These are phyloP conservation scores for Aspergillus asperescens DNA, from an alignment of 495 filamentous ascomycete species.

Conservation along the genomic window DNA sequence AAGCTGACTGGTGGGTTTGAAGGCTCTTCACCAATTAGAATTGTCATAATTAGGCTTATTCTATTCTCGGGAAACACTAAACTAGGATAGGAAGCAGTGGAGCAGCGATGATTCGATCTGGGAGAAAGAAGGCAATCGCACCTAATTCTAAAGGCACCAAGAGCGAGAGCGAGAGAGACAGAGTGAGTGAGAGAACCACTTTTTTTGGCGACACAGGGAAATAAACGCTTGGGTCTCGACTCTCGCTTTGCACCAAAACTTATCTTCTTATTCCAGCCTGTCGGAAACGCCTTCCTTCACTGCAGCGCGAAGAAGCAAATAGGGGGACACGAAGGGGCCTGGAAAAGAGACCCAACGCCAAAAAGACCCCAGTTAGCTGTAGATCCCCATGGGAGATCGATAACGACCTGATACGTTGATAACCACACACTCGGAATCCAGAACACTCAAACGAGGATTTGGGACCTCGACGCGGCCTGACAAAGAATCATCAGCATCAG, in stretches of 20 bases:
- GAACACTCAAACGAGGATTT: no score
- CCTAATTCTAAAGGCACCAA: conserved; percentile 3
- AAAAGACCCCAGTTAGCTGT: conserved; percentile 14
- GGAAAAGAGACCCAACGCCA: not conserved
- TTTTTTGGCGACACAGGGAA: not conserved
- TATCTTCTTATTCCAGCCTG: conserved; percentile 6
- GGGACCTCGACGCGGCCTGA: not conserved
- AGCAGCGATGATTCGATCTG: conserved; percentile 31
- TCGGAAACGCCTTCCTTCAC: conserved; percentile 4
- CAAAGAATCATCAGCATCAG: not conserved
- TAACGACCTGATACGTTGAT: conserved; percentile 22
- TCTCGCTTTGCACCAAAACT: not conserved
- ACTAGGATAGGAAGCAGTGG: conserved; percentile 31
- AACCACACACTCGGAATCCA: conserved; percentile 7
- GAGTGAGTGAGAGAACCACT: not conserved
- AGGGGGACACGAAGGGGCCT: conserved; percentile 2
- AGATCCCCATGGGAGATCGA: conserved; percentile 25
- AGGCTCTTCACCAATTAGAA: conserved; percentile 21
- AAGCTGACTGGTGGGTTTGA: conserved; percentile 23
- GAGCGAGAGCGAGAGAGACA: not conserved
- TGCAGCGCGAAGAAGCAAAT: conserved; percentile 14
- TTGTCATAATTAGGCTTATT: conserved; percentile 28
- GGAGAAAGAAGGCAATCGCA: conserved; percentile 19
- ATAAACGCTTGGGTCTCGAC: not conserved
- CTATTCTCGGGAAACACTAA: conserved; percentile 23